Base-by-base conservation (phyloP, 2,329 filamentous ascomycete genomes). In the Penicillium sp. region DNA sequence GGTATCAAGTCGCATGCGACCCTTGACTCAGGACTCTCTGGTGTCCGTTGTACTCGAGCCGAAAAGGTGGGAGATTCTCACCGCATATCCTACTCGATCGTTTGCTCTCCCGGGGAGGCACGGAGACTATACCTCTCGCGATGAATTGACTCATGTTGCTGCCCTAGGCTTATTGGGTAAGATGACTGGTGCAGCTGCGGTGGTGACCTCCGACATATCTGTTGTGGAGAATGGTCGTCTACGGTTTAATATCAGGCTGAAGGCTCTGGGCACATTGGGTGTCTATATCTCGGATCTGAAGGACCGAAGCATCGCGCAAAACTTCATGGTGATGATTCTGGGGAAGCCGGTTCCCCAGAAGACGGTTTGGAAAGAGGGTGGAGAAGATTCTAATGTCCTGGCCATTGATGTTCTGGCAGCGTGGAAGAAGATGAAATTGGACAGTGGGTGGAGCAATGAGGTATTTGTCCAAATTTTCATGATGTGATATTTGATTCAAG, bases 151-250 rank as follows among this genome's bases (percentile, higher is more conserved):
- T 5, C 59, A 72, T 41, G 78, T 92, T 1, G 86, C 90, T 0
- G 86, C 88, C 16, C 72, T 97, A 1, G 93, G 93, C 0, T 77
- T 97, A 2, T 60, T 96, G 3, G 88, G 83, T 2, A 96, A 97
- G 72, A 96, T 97, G 89, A 91, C 91, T 0, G 93, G 92, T 0
- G 85, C 88, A 1, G 92, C 90, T 1, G 92, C 91, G 0, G 81
- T 96, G 7, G 77, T 88, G 1, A 80, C 78, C 36, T 86, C 78
- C n/a, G 79, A 82, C 27, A 81, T 87, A 42, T 81, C 81, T 32
- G 69, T 86, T 61, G 74, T 81, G 34, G 77, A 80, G 7, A 87
- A 84, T 53, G 85, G 85, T 10, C 67, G 84, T 14, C 74, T 94
- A 18, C 73, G 84, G 7, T 74, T 95, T 11, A 84, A 85, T 63